Evolutionary conservation across 192 early-diverging fungal genomes (phyloP).

Genomic region (Kickxella alabastrina): DNA sequence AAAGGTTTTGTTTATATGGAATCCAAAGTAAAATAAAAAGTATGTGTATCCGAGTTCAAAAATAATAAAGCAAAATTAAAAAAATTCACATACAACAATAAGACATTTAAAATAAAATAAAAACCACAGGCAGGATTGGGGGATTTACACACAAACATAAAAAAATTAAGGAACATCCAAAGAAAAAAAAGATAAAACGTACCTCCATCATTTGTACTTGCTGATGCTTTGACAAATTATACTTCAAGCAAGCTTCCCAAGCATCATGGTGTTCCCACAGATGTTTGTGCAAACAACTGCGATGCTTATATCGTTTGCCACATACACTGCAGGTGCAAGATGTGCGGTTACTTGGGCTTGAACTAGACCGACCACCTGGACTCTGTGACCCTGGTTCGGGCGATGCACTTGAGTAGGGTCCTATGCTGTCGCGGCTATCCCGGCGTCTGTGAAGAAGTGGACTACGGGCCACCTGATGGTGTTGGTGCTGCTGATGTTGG

Average conservation of each 20-base stretch:
- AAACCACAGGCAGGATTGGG: too few relatives aligned
- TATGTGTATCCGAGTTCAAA: too few relatives aligned
- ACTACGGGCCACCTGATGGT: too few relatives aligned
- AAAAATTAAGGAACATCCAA: background rate
- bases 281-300: slow-evolving; percentile 59
- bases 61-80: too few relatives aligned
- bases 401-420: slow-evolving; percentile 35
- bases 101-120: too few relatives aligned
- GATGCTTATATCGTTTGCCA: slow-evolving; percentile 61
- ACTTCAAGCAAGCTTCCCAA: slow-evolving; percentile 60
- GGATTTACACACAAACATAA: background rate
- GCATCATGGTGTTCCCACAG: slow-evolving; percentile 63
- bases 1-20: background rate
- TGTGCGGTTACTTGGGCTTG: slow-evolving; percentile 43
- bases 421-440: slow-evolving; percentile 26
- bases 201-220: slow-evolving; percentile 68
- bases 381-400: slow-evolving; percentile 37
- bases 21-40: too few relatives aligned
- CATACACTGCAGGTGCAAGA: slow-evolving; percentile 55
- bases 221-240: slow-evolving; percentile 62
- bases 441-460: slow-evolving; percentile 11
- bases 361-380: slow-evolving; percentile 34
- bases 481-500: too few relatives aligned
- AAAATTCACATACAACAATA: too few relatives aligned
- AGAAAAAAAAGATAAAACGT: slow-evolving; percentile 11